Percentiles rank a stretch among this genome's conserved stretches.
Evolutionary conservation across 768 basidiomycete genomes (phyloP).

Genomic region (Lanmaoa pseudosensibilis): DNA sequence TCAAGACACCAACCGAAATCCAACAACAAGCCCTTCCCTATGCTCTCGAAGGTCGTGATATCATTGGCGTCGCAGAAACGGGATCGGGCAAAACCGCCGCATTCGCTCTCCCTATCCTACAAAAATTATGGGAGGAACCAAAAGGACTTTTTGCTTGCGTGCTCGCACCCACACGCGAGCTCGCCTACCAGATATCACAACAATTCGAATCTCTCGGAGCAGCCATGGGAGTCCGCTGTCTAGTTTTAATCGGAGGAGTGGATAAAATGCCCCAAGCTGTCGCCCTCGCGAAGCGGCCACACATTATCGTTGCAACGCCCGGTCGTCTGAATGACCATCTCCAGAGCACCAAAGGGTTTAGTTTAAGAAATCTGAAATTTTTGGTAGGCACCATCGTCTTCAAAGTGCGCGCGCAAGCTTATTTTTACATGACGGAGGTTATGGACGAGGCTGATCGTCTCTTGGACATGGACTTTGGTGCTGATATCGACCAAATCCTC

Average conservation of each 20-base stretch:
- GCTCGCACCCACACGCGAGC: conserved; percentile 94
- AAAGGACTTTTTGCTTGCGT: conserved; percentile 91
- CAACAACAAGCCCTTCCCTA: conserved; percentile 82
- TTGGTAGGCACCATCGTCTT: conserved; percentile 52
- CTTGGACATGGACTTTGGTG: conserved; percentile 95
- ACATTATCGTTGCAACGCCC: conserved; percentile 93
- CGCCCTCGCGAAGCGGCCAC: conserved; percentile 89
- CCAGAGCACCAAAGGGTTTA: conserved; percentile 97
- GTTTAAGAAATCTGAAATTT: conserved; percentile 80
- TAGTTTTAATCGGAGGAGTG: conserved; percentile 93
- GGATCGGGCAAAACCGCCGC: conserved; percentile 98
- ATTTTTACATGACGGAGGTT: conserved; percentile 54
- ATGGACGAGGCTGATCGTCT: conserved; percentile 96
- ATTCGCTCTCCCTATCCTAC: conserved; percentile 93
- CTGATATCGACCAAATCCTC: conserved; percentile 93
- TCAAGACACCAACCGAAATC: conserved; percentile 87
- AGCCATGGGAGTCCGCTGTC: conserved; percentile 88
- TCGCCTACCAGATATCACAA: conserved; percentile 98
- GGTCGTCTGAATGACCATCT: conserved; percentile 92
- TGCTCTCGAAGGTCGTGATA: conserved; percentile 89
- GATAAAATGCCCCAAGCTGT: conserved; percentile 89
- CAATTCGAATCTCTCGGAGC: conserved; percentile 92
- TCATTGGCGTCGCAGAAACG: conserved; percentile 97
- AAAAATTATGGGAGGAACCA: conserved; percentile 95
- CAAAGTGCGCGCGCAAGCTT: neutral